Conservation (phyloP, 345 rosid genomes). For the Gossypium thurberi region DNA sequence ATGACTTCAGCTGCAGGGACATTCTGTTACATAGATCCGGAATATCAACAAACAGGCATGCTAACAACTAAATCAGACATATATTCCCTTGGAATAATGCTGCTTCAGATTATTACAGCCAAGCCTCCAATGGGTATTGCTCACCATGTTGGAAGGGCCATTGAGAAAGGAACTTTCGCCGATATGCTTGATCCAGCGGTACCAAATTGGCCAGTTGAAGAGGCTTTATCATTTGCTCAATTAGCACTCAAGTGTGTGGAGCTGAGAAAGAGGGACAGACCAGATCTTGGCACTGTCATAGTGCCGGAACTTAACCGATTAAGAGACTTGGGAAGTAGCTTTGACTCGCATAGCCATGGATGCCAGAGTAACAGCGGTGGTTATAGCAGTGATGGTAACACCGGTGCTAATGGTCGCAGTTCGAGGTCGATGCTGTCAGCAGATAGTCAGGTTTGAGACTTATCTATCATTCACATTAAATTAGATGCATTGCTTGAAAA, state of each 20-base stretch:
- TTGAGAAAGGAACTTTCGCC: conserved; percentile 52
- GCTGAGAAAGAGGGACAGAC: conserved; percentile 77
- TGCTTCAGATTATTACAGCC: conserved; percentile 79
- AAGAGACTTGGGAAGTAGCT: conserved; percentile 33
- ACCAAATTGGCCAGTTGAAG: conserved; percentile 73
- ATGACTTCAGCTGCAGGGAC: conserved; percentile 95
- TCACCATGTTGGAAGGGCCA: conserved; percentile 62
- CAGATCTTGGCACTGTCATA: conserved; percentile 61
- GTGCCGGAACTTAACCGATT: conserved; percentile 68
- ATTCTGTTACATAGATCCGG: conserved; percentile 87
- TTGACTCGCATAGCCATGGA: conserved; percentile 2
- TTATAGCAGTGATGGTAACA: conserved; percentile 2
- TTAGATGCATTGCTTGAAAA: conserved; percentile 1
- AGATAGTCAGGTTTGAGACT: conserved; percentile 20
- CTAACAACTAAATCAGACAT: conserved; percentile 74
- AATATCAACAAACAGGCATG: conserved; percentile 84
- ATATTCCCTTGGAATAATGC: conserved; percentile 76
- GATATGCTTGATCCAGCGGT: conserved; percentile 62
- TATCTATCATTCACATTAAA: neutral
- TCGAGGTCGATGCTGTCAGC: conserved; percentile 10
- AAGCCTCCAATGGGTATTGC: conserved; percentile 81
- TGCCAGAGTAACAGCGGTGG: neutral
- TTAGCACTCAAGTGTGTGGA: conserved; percentile 59
- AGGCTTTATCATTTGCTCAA: conserved; percentile 51
- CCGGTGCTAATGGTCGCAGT: neutral